Conservation (phyloP, 257 asterid genomes). For the Penstemon davidsonii region DNA sequence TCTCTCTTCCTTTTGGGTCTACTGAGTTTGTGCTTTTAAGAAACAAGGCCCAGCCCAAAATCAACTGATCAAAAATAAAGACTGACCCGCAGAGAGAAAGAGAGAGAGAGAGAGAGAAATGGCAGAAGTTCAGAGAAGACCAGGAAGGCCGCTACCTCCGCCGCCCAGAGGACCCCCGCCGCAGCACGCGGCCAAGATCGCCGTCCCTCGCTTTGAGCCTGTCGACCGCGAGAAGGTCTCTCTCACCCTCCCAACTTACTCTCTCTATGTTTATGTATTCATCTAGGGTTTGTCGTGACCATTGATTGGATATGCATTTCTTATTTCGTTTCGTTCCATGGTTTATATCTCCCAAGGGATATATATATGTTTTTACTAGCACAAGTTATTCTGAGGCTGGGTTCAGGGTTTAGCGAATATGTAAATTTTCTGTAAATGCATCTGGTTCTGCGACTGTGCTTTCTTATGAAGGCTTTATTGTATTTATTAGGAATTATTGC, state of each 20-base stretch:
- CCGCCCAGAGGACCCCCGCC: slow-evolving; percentile 64
- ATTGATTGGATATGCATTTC: neutral
- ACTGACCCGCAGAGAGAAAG: neutral
- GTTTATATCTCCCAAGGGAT: neutral
- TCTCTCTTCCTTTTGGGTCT: too few species aligned
- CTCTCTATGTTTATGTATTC: neutral
- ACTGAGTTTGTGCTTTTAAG: too few species aligned
- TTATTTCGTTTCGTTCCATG: neutral
- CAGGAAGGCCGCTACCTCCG: slow-evolving; percentile 52
- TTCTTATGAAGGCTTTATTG: neutral
- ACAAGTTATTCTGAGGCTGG: neutral
- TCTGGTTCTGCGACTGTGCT: neutral
- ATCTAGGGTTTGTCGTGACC: slow-evolving; percentile 14
- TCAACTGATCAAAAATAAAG: too few species aligned
- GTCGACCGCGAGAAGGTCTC: slow-evolving; percentile 83
- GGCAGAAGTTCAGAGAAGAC: slow-evolving; percentile 65
- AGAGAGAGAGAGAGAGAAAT: slow-evolving; percentile 28
- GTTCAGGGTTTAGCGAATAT: slow-evolving; percentile 29
- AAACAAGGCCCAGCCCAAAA: neutral
- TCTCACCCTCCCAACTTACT: neutral
- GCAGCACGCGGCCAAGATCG: slow-evolving; percentile 37
- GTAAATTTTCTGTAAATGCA: neutral
- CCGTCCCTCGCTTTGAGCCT: slow-evolving; percentile 52
- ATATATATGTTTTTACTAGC: neutral
- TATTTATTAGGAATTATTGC: neutral